phyloP scores from a whole-genome alignment of 129 eudicot genomes.

The Flaveria sonorensis region DNA sequence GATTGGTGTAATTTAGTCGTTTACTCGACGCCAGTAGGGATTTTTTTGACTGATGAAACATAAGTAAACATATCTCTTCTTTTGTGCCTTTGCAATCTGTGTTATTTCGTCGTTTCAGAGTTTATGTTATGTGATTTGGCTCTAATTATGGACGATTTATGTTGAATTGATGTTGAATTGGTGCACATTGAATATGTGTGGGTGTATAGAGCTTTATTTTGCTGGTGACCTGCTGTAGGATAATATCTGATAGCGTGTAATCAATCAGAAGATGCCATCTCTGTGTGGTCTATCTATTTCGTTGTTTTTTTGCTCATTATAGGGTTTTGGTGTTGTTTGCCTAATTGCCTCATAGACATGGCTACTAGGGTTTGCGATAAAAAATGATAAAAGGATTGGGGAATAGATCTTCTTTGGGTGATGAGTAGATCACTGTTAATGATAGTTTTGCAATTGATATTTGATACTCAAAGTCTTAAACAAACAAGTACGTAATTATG shows the following conservation, averaged over 20 bases:
- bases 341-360: background rate
- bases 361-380: background rate
- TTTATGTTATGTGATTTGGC: constrained; percentile 13
- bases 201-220: background rate
- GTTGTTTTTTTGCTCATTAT: constrained; percentile 8
- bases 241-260: background rate
- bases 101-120: background rate
- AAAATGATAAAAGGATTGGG: constrained; percentile 1
- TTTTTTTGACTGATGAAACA: constrained; percentile 3
- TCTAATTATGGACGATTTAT: background rate
- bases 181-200: constrained; percentile 15
- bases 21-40: background rate
- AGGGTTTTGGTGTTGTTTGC: background rate
- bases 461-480: background rate
- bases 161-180: constrained; percentile 4
- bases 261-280: background rate
- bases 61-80: background rate
- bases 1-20: background rate
- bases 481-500: constrained; percentile 4
- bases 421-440: background rate
- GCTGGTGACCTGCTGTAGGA: background rate
- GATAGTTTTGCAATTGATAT: background rate
- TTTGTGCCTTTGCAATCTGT: background rate
- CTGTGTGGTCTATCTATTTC: background rate
- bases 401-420: constrained; percentile 3